Evolutionary conservation across 2,329 filamentous ascomycete species (phyloP).

Genomic region (Colletotrichum agaves): DNA sequence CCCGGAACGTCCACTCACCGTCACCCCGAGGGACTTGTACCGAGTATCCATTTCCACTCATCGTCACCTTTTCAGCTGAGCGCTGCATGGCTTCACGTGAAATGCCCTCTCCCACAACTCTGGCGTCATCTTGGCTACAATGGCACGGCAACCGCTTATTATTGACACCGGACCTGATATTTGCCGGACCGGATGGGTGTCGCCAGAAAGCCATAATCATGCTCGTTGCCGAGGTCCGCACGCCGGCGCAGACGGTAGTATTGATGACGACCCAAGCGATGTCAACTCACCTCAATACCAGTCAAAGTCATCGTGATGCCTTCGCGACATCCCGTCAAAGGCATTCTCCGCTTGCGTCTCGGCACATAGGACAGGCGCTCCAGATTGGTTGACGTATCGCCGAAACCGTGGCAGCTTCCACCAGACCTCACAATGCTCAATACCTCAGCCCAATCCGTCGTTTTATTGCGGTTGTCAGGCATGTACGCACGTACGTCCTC

Average conservation of each 20-base stretch:
- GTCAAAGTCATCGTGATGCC: background rate
- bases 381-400: background rate
- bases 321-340: background rate
- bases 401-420: background rate
- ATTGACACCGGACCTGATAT: background rate
- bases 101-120: background rate
- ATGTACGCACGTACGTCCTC: background rate
- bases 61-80: slow-evolving; percentile 2
- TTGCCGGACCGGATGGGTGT: background rate
- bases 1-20: background rate
- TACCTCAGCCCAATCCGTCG: slow-evolving; percentile 1
- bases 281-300: background rate
- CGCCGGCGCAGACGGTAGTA: background rate
- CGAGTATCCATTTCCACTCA: slow-evolving; percentile 1
- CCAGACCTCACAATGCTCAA: background rate
- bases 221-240: background rate
- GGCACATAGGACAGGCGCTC: background rate
- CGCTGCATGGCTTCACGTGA: slow-evolving; percentile 10
- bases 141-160: background rate
- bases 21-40: too few relatives aligned
- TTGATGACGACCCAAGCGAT: background rate
- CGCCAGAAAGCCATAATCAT: background rate
- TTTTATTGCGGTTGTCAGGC: background rate
- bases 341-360: slow-evolving; percentile 16
- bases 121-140: slow-evolving; percentile 2